phyloP scores from a whole-genome alignment of 805 yeast genomes.

The Wickerhamiella hasegawae region DNA sequence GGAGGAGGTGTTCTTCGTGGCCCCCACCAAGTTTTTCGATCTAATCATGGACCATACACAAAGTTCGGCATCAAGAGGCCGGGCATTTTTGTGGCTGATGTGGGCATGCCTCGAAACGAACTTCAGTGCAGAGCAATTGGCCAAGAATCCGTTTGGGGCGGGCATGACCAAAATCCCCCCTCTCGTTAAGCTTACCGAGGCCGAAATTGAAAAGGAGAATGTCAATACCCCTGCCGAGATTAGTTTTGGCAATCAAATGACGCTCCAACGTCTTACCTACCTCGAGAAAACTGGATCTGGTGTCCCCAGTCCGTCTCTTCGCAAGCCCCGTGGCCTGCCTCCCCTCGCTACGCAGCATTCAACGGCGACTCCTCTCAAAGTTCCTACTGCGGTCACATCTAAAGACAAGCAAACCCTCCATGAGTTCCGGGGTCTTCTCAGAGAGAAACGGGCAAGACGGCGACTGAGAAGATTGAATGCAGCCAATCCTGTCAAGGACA shows the following conservation, averaged over 20 bases:
- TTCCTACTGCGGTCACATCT: slow-evolving; percentile 10
- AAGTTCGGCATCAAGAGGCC: slow-evolving; percentile 50
- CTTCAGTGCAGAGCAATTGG: slow-evolving; percentile 34
- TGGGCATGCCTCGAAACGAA: slow-evolving; percentile 70
- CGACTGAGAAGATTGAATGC: slow-evolving; percentile 10
- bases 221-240: slow-evolving; percentile 30
- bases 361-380: slow-evolving; percentile 1
- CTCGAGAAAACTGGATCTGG: slow-evolving; percentile 13
- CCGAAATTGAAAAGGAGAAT: slow-evolving; percentile 23
- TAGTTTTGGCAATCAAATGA: slow-evolving; percentile 29
- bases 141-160: slow-evolving; percentile 40
- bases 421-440: slow-evolving; percentile 10
- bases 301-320: neutral
- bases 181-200: slow-evolving; percentile 16
- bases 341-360: neutral
- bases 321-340: neutral
- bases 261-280: slow-evolving; percentile 23
- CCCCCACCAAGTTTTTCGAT: slow-evolving; percentile 24
- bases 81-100: slow-evolving; percentile 66
- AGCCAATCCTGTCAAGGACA: slow-evolving; percentile 16
- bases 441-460: slow-evolving; percentile 14
- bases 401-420: slow-evolving; percentile 8
- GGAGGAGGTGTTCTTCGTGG: slow-evolving; percentile 26
- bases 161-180: slow-evolving; percentile 29
- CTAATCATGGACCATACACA: slow-evolving; percentile 48